Base-by-base conservation (phyloP, 2,329 filamentous ascomycete species). In the Gaeumannomyces tritici region DNA sequence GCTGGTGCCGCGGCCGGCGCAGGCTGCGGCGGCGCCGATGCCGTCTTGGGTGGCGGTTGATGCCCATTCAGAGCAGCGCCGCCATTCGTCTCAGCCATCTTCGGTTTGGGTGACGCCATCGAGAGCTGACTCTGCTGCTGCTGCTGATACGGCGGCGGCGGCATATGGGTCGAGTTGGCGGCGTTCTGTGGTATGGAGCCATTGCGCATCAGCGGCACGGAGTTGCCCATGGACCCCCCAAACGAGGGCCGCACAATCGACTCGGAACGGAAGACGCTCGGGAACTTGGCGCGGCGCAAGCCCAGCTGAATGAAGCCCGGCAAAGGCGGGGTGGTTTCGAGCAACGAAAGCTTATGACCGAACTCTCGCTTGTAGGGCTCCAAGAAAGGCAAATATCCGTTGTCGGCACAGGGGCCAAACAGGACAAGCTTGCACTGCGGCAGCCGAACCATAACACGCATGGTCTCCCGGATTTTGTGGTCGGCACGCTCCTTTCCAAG, bases 401-500 rank as follows among this genome's bases (percentile, higher is more conserved):
- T 73, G 64, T 75, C 73, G 58, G 71, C 69, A 59, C 71, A 74
- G 2, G 71, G 72, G 0, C 68, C 73, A 29, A 74, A 69, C 62
- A 74, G 67, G 26, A 75, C 66, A 55, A 70, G 69, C 13, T 68
- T 68, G 68, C 73, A 74, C 55, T 73, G 70, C 12, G 67, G 65
- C 33, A 71, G 66, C 56, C 67, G 69, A 24, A 70, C 67, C 73
- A 74, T 74, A 29, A 72, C 55, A 35, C 73, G 69, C 57, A 74
- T 67, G 51, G 72, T 69, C 67, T 73, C 72, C 12, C 71, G 69
- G 47, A 73, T 71, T 62, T 73, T 74, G 62, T 73, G 68, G 42
- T 74, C 72, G 27, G 73, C 70, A 61, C 70, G 70, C 59, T 74
- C 72, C 61, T 75, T 74, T 51, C 72, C 73, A 24, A 66, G 66